A percentile compares a stretch with the other conserved stretches of the same genome.
Conservation (phyloP, 441 rosid genomes). For the Euphorbia schlechtendalii region DNA sequence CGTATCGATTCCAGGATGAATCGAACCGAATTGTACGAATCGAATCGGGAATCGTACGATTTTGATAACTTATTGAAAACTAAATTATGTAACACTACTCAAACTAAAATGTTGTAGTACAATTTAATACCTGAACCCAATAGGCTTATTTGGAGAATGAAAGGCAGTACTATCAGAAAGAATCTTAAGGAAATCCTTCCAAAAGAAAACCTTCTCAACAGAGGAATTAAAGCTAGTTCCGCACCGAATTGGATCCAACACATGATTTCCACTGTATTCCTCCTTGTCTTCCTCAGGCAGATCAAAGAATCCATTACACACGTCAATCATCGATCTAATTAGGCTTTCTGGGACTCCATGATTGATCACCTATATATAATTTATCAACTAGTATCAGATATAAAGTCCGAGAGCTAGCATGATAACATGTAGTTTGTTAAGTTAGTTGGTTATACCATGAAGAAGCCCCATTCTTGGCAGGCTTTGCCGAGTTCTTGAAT, state of each 20-base stretch:
- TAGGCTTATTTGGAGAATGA: conserved; percentile 35
- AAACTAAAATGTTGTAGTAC: no score
- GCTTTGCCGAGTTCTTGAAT: conserved; percentile 40
- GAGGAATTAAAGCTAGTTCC: conserved; percentile 52
- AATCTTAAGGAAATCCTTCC: conserved; percentile 52
- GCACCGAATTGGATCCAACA: conserved; percentile 43
- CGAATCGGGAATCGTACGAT: no score
- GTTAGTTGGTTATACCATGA: conserved; percentile 34
- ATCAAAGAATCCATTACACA: conserved; percentile 31
- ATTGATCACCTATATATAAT: conserved; percentile 33
- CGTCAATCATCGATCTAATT: conserved; percentile 27
- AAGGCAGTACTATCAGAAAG: conserved; percentile 37
- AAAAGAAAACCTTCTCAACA: conserved; percentile 32
- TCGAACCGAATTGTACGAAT: no score
- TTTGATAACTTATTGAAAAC: no score
- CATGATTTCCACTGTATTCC: conserved; percentile 36
- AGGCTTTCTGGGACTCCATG: conserved; percentile 40
- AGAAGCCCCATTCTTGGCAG: conserved; percentile 59
- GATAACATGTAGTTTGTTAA: not conserved
- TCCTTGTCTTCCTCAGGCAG: conserved; percentile 42
- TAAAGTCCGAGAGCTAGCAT: no score
- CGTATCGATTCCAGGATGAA: no score
- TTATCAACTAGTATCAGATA: not conserved
- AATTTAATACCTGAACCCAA: conserved; percentile 45
- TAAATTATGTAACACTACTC: no score